phyloP scores from a whole-genome alignment of 495 filamentous ascomycete species.

The Penicillium argentinense region DNA sequence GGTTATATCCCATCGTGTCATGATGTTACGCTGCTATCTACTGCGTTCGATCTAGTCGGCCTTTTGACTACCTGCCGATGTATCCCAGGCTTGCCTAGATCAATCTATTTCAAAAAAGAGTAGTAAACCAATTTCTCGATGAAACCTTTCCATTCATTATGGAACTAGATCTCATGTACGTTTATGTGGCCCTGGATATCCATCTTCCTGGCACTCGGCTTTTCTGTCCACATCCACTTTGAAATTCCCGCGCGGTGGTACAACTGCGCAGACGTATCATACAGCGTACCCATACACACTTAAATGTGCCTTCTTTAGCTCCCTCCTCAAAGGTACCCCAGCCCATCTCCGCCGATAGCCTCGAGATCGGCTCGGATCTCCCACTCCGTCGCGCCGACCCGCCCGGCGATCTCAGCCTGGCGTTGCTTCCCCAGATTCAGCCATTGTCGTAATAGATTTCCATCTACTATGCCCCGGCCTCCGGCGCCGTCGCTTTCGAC shows the following conservation, averaged over 20 bases:
- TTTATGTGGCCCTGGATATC: too few species aligned
- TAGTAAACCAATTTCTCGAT: too few species aligned
- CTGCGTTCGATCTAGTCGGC: constrained; percentile 14
- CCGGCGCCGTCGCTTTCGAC: constrained; percentile 49
- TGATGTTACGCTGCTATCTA: constrained; percentile 28
- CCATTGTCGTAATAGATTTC: constrained; percentile 61
- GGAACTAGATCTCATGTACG: too few species aligned
- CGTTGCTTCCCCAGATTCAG: constrained; percentile 66
- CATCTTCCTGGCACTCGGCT: too few species aligned
- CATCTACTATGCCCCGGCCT: constrained; percentile 63
- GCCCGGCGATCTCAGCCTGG: constrained; percentile 65
- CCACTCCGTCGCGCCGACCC: constrained; percentile 60
- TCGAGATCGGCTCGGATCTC: constrained; percentile 60
- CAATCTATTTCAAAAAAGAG: too few species aligned
- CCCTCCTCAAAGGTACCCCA: constrained; percentile 47
- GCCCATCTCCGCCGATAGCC: constrained; percentile 58
- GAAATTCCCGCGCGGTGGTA: too few species aligned
- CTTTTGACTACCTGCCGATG: background rate
- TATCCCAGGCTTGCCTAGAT: too few species aligned
- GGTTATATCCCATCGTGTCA: constrained; percentile 37
- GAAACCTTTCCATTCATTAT: background rate
- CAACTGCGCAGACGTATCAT: too few species aligned
- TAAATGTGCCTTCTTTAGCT: too few species aligned
- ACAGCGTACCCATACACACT: too few species aligned
- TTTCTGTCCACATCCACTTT: too few species aligned